Evolutionary conservation across 2,329 filamentous ascomycete species (phyloP).

Genomic region (Fusarium goolgardi): DNA sequence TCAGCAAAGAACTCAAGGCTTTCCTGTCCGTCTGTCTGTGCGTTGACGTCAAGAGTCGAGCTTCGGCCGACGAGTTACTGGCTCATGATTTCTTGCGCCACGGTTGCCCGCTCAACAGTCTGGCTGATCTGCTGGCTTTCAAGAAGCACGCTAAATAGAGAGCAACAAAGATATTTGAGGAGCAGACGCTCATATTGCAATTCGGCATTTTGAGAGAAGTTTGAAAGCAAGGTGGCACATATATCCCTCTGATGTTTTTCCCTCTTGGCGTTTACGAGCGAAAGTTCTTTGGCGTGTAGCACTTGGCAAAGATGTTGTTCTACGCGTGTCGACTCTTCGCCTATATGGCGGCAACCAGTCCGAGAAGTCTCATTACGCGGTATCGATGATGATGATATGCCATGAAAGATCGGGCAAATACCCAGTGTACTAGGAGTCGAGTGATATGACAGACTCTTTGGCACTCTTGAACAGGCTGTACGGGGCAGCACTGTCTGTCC

Average conservation of each 20-base stretch:
- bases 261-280: conserved; percentile 47
- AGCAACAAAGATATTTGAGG: conserved; percentile 30
- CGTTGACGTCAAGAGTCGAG: conserved; percentile 94
- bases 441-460: conserved; percentile 20
- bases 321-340: conserved; percentile 12
- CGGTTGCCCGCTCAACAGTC: conserved; percentile 83
- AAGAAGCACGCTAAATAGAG: conserved; percentile 76
- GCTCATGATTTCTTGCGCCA: conserved; percentile 94
- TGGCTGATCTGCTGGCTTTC: conserved; percentile 89
- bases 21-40: conserved; percentile 97
- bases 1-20: conserved; percentile 96
- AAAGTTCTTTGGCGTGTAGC: conserved; percentile 41
- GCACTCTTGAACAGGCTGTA: conserved; percentile 24
- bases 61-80: conserved; percentile 89
- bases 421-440: conserved; percentile 30
- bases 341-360: conserved; percentile 20
- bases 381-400: conserved; percentile 45
- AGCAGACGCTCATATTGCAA: conserved; percentile 35
- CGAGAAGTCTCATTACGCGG: conserved; percentile 19
- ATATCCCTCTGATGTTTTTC: conserved; percentile 46
- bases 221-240: conserved; percentile 45
- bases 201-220: conserved; percentile 42
- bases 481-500: conserved; percentile 13
- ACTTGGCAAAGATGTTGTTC: conserved; percentile 38
- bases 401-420: conserved; percentile 39